Conservation (phyloP, 2,329 filamentous ascomycete genomes). For the Hirsutella rhossiliensis region DNA sequence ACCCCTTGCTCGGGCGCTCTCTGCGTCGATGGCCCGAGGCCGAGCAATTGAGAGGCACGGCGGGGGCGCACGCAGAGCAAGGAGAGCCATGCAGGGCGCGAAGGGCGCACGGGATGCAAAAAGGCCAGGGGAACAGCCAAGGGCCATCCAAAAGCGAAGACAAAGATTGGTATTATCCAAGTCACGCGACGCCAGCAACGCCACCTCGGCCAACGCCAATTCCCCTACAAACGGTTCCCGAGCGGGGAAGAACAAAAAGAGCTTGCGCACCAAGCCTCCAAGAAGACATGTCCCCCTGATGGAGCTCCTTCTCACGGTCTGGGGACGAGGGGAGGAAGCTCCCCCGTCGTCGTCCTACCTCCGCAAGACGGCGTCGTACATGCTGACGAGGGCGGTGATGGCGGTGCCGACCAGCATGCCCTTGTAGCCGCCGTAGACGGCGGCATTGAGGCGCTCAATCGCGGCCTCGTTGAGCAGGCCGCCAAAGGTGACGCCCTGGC, state of each 20-base stretch:
- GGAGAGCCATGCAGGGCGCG: too few species aligned
- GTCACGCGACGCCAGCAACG: constrained; percentile 16
- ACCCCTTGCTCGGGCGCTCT: too few species aligned
- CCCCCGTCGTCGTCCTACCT: constrained; percentile 30
- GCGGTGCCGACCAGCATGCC: constrained; percentile 56
- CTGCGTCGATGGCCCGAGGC: too few species aligned
- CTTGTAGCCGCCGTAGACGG: constrained; percentile 60
- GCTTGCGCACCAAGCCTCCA: background rate
- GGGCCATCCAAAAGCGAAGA: too few species aligned
- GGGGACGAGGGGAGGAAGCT: background rate
- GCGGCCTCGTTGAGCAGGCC: constrained; percentile 48
- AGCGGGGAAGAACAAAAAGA: background rate
- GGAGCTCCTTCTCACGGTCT: too few species aligned
- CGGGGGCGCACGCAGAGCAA: too few species aligned
- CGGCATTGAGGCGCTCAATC: constrained; percentile 50
- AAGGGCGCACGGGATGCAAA: too few species aligned
- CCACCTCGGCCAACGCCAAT: constrained; percentile 7
- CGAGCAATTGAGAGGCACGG: too few species aligned
- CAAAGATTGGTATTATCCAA: too few species aligned
- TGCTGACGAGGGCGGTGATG: constrained; percentile 54
- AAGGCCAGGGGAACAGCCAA: too few species aligned
- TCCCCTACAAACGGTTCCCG: too few species aligned
- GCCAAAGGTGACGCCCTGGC: constrained; percentile 48
- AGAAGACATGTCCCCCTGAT: too few species aligned
- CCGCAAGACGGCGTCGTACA: constrained; percentile 69